Evolutionary conservation across 345 rosid genomes (phyloP).

Genomic region (Nephelium lappaceum): DNA sequence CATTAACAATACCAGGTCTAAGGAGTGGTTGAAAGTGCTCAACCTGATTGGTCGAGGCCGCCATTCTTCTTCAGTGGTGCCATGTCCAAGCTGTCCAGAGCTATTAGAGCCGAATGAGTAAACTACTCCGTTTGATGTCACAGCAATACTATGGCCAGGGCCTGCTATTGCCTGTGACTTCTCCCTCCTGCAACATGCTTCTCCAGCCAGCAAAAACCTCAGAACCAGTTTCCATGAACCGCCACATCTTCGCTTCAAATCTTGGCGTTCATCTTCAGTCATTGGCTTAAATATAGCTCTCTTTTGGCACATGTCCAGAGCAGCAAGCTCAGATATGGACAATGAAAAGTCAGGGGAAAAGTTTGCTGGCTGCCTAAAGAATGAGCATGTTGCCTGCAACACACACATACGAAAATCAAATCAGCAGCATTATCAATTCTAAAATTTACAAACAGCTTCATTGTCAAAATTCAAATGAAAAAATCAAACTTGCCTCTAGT

Average conservation of each 20-base stretch:
- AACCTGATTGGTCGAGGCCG: conserved; percentile 90
- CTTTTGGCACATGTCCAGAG: conserved; percentile 85
- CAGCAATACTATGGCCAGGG: conserved; percentile 91
- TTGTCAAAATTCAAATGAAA: conserved; percentile 12
- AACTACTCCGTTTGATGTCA: conserved; percentile 74
- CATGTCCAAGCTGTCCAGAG: conserved; percentile 93
- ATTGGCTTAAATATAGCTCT: conserved; percentile 81
- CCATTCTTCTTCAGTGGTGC: conserved; percentile 81
- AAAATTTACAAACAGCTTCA: conserved; percentile 14
- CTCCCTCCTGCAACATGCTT: conserved; percentile 86
- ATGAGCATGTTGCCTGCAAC: conserved; percentile 90
- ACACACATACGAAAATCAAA: conserved; percentile 41
- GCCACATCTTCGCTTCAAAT: conserved; percentile 75
- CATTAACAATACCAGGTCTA: conserved; percentile 30
- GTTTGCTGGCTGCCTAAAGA: conserved; percentile 94
- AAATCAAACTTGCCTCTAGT: conserved; percentile 76
- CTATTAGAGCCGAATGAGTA: conserved; percentile 84
- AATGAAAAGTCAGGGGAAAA: conserved; percentile 75
- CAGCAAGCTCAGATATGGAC: conserved; percentile 94
- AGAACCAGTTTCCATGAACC: conserved; percentile 95
- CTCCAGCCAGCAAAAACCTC: conserved; percentile 82
- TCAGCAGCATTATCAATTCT: conserved; percentile 67
- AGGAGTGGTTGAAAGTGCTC: conserved; percentile 38
- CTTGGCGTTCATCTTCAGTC: conserved; percentile 64
- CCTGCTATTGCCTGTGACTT: conserved; percentile 95